Conservation (phyloP, 768 basidiomycete species). For the Brasilioporus rufonigricans region DNA sequence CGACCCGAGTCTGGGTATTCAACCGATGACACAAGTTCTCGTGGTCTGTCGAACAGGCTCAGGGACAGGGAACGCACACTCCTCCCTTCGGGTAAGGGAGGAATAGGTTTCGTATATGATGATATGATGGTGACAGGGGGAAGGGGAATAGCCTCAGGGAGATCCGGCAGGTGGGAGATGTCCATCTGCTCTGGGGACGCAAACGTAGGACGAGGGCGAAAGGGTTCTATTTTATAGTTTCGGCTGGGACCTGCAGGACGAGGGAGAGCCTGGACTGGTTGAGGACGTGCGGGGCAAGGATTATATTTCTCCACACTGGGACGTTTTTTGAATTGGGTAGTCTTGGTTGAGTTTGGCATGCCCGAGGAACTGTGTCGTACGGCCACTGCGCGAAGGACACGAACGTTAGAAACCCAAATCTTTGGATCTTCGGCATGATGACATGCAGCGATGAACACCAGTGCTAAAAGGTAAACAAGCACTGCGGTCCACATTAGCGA, state of each 20-base stretch:
- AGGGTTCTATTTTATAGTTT: slow-evolving; percentile 51
- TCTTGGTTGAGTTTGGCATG: slow-evolving; percentile 35
- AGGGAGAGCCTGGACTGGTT: slow-evolving; percentile 30
- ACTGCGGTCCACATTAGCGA: slow-evolving; percentile 38
- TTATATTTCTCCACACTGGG: slow-evolving; percentile 39
- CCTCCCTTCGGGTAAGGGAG: slow-evolving; percentile 4
- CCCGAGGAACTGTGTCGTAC: slow-evolving; percentile 31
- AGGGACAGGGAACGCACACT: slow-evolving; percentile 7
- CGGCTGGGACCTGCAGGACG: slow-evolving; percentile 39
- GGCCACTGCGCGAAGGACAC: slow-evolving; percentile 39
- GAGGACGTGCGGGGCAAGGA: slow-evolving; percentile 41
- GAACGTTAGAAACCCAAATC: slow-evolving; percentile 53
- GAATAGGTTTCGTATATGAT: slow-evolving; percentile 17
- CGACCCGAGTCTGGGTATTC: slow-evolving; percentile 34
- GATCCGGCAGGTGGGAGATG: slow-evolving; percentile 1
- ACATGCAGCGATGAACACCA: slow-evolving; percentile 45
- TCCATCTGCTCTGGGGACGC: slow-evolving; percentile 23
- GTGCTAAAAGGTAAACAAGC: slow-evolving; percentile 51
- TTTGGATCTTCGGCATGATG: slow-evolving; percentile 42
- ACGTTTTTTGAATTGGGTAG: slow-evolving; percentile 37
- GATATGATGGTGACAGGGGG: slow-evolving; percentile 18
- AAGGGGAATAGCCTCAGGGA: slow-evolving; percentile 27
- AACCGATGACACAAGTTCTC: slow-evolving; percentile 22
- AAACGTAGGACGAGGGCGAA: slow-evolving; percentile 29
- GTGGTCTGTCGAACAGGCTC: slow-evolving; percentile 6